A percentile compares a stretch with the other conserved stretches of the same genome.
Conservation (phyloP, 169 alveolate genomes). For the Theileria equi region DNA sequence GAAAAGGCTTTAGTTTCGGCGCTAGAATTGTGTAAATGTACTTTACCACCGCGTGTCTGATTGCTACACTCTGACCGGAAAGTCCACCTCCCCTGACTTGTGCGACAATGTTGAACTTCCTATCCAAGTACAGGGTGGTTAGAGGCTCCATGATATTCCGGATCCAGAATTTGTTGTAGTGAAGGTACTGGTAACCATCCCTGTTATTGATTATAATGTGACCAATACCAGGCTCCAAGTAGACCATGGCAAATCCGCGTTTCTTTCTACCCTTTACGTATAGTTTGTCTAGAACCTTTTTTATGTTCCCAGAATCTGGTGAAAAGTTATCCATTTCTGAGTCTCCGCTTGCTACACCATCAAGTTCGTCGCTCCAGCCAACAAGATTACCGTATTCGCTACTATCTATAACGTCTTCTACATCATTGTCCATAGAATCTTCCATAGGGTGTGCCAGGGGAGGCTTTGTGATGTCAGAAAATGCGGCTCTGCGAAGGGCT, state of each 20-base stretch:
- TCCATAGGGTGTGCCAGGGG: constrained; percentile 30
- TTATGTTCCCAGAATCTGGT: not conserved
- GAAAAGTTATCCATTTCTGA: too few species aligned
- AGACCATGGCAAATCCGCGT: constrained; percentile 67
- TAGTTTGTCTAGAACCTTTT: constrained; percentile 25
- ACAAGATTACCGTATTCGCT: not conserved
- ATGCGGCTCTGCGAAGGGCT: constrained; percentile 17
- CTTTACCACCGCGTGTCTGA: constrained; percentile 70
- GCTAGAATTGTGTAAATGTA: constrained; percentile 63
- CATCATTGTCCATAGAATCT: not conserved
- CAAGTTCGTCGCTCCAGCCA: not conserved
- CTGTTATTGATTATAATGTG: constrained; percentile 70
- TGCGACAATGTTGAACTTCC: constrained; percentile 71
- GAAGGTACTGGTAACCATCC: constrained; percentile 76
- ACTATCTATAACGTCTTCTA: constrained; percentile 1
- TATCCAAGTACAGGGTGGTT: constrained; percentile 54
- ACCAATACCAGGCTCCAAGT: constrained; percentile 75
- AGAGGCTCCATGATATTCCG: constrained; percentile 71
- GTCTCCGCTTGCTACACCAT: too few species aligned
- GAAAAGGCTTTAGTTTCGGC: constrained; percentile 64
- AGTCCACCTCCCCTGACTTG: constrained; percentile 72
- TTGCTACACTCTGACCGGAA: constrained; percentile 75
- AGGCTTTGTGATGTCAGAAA: constrained; percentile 41
- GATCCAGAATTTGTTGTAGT: constrained; percentile 61
- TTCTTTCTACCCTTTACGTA: constrained; percentile 56